Evolutionary conservation across 495 filamentous ascomycete genomes (phyloP).

Genomic region (Penicillium crystallinum): DNA sequence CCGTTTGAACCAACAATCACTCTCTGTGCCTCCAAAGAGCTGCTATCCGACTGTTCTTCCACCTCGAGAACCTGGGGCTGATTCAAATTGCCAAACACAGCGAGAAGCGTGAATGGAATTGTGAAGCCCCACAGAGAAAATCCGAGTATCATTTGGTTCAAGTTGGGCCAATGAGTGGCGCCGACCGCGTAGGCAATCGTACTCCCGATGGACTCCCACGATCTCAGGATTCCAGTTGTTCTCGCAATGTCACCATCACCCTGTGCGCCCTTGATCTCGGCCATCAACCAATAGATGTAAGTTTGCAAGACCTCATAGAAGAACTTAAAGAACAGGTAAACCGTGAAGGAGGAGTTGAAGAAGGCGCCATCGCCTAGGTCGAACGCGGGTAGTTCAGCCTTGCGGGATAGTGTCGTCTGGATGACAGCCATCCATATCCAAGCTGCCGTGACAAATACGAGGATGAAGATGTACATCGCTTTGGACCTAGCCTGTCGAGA

Average conservation of each 20-base stretch:
- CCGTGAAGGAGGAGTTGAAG: slow-evolving; percentile 19
- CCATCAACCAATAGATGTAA: slow-evolving; percentile 30
- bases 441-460: slow-evolving; percentile 14
- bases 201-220: slow-evolving; percentile 46
- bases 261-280: slow-evolving; percentile 20
- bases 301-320: slow-evolving; percentile 46
- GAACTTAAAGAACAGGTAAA: slow-evolving; percentile 20
- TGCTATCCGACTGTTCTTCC: slow-evolving; percentile 1
- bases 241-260: slow-evolving; percentile 43
- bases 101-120: slow-evolving; percentile 15
- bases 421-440: slow-evolving; percentile 16
- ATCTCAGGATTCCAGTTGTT: slow-evolving; percentile 44
- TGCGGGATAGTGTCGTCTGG: slow-evolving; percentile 14
- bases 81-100: slow-evolving; percentile 17
- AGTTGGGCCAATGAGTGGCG: slow-evolving; percentile 23
- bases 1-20: slow-evolving; percentile 2
- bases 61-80: background rate
- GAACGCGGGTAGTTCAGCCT: slow-evolving; percentile 13
- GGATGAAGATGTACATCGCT: slow-evolving; percentile 10
- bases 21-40: slow-evolving; percentile 14
- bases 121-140: slow-evolving; percentile 17
- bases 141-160: slow-evolving; percentile 18
- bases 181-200: slow-evolving; percentile 48
- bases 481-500: slow-evolving; percentile 15
- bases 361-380: slow-evolving; percentile 17